Evolutionary conservation across 352 stramenopile species (phyloP), one percentile per base, ranked within the genome.

Genomic region (Discostella stelligera): DNA sequence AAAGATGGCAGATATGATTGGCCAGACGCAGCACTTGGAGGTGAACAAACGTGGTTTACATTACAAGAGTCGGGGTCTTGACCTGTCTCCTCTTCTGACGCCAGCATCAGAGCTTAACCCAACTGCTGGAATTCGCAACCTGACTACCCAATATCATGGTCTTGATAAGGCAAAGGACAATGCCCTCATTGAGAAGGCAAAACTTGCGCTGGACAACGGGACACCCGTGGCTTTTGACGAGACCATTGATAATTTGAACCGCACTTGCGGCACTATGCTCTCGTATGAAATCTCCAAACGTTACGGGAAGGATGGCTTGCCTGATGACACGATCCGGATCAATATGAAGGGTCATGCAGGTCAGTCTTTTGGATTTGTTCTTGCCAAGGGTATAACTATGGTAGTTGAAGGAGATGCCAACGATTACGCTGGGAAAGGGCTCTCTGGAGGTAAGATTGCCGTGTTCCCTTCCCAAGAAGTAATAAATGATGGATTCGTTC

Each of bases 371-470:
- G 96, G 85, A 27, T 98, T 98, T 66, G 94, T 94, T 62, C 85
- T 98, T 71, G 94, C 94, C 0, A 97, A 96, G 83, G 96, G 96
- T 77, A 91, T 98, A 52, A 95, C 91, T 55, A 90, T 98, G 44
- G 94, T 95, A 68, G 82, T 96, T 25, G 89, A 97, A 53, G 96
- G 96, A 50, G 96, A 98, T 88, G 95, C 95, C 48, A 98, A 98
- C 84, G 96, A 98, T 84, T 98, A 98, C 77, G 94, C 96, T 23
- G 95, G 95, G 74, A 98, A 98, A 87, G 93, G 95, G 39, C 88
- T 98, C 37, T 97, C 93, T 41, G 95, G 95, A 50, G 95, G 95
- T 71, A 95, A 97, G 74, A 94, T 98, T 77, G 87, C 94, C 25
- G 95, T 98, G 13, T 96, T 93, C 73, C 95, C 95, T 21, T 83